Evolutionary conservation across 1,284 basidiomycete genomes (phyloP), one percentile per base, ranked within the genome.

Genomic region (Rhizopogon hawkerae): DNA sequence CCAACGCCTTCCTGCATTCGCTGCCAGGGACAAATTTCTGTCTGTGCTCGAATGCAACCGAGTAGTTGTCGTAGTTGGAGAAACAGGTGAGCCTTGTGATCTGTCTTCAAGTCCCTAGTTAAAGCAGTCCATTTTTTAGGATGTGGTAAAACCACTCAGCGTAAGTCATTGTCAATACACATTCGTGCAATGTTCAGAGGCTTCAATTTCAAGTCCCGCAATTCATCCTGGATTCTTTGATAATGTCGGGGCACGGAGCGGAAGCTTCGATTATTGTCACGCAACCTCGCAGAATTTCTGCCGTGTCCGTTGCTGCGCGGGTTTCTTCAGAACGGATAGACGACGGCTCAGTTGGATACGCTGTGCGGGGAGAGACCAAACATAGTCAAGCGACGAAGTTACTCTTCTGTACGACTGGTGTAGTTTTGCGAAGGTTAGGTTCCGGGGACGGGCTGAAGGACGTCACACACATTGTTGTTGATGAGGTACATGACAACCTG

Each of bases 401-500:
- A 5, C 69, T 95, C 13, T 97, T 96, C 62, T 92, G 92, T 60
- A 97, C 93, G 0, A 97, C 92, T 3, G 94, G 93, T 70, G 87
- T 97, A 35, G 78, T 94, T 1, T 75, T 97, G 31, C 76, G 92
- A 48, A 77, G 92, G 10, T 69, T 97, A 5, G 79, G 81, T n/a
- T 74, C 74, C 9, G 91, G 91, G 42, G 81, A 89, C 35, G 78
- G 77, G 48, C 69, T 97, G 13, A 64, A 75, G 23, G 76, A 79
- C 42, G 77, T 94, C 43, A 87, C 86, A 5, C 93, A 96, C 68
- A 76, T 97, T 29, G 73, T 97, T 39, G 89, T 97, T 10, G 94
- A 97, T 60, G 93, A 97, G 74, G 90, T 89, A 54, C 35, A 51
- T 26, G 29, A 3, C 13, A 9, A 21, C 14, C 31, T 23, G 14